Evolutionary conservation across 371 early-diverging fungal genomes (phyloP), one percentile per base, ranked within the genome.

Genomic region (Mucor saturninus): DNA sequence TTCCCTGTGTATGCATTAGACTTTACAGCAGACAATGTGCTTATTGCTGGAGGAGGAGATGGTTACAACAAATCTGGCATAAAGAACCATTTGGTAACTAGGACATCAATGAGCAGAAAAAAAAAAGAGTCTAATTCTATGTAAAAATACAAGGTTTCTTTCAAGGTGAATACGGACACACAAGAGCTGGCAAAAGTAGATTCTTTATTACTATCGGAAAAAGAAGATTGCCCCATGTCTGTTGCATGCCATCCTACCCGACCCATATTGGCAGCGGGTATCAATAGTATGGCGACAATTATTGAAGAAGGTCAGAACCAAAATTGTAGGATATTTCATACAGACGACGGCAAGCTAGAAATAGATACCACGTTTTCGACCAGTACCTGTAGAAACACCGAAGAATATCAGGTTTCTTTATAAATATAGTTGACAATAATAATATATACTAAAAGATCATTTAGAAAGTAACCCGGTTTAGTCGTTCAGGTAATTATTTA

Each of bases 191-290:
- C 26, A 2, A 53, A 57, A 35, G 14, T 56, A 2, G 32, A 57
- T 37, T 46, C 56, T 5, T 26, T 67, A 3, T 11, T 37, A 28
- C 38, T 71, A 30, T 80, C 79, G 50, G 77, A 77, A 43, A 79
- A 75, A 1, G 87, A 88, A 61, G 89, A 88, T 60, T 85, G 87
- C 5, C 88, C 88, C 9, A 89, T 86, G 76, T 86, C 88, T 4
- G 67, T 90, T 28, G 78, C 83, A 21, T 70, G 79, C 26, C 87
- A 87, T 75, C 89, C 90, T 15, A 75, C 76, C 67, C 58, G 73
- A 35, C 75, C 76, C 62, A 28, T 69, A 39, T 48, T 73, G 49
- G 72, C 64, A n/a, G 68, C 64, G 7, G 89, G 90, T 63, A 79
- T 89, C 60, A 90, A 90, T 73, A 68, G 70, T 3, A 66, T 72